These are phyloP conservation scores for Salix purpurea DNA, from an alignment of 345 rosid species.

Conservation along the genomic window DNA sequence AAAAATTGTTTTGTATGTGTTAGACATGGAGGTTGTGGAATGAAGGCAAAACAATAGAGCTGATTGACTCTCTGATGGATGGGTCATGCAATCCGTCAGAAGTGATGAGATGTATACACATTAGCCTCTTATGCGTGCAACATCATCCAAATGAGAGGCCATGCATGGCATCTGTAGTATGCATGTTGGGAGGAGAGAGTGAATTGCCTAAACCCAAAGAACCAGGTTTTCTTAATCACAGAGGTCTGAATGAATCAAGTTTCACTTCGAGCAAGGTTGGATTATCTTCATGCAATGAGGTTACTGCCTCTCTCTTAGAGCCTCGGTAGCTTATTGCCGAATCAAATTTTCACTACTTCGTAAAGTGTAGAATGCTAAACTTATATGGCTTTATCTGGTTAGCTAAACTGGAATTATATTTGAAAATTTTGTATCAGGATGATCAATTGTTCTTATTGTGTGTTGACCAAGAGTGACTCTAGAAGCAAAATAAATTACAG, in stretches of 20 bases:
- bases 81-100: neutral
- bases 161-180: neutral
- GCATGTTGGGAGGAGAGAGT: constrained; percentile 5
- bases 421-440: neutral
- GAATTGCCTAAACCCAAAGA: constrained; percentile 3
- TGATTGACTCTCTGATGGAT: neutral
- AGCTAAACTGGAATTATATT: neutral
- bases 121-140: constrained; percentile 2
- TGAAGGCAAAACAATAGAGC: neutral
- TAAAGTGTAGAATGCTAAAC: neutral
- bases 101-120: neutral
- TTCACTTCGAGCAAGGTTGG: neutral
- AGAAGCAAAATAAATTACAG: no score
- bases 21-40: constrained; percentile 9
- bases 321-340: neutral
- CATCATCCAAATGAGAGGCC: constrained; percentile 3
- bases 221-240: neutral
- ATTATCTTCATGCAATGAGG: neutral
- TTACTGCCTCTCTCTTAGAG: neutral
- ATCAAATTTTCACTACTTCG: no score
- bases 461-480: no score
- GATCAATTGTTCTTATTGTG: neutral
- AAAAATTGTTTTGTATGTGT: neutral
- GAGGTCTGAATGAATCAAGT: neutral
- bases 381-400: neutral